Evolutionary conservation across 2,329 filamentous ascomycete species (phyloP).

Genomic region (Nemania bipapillata): DNA sequence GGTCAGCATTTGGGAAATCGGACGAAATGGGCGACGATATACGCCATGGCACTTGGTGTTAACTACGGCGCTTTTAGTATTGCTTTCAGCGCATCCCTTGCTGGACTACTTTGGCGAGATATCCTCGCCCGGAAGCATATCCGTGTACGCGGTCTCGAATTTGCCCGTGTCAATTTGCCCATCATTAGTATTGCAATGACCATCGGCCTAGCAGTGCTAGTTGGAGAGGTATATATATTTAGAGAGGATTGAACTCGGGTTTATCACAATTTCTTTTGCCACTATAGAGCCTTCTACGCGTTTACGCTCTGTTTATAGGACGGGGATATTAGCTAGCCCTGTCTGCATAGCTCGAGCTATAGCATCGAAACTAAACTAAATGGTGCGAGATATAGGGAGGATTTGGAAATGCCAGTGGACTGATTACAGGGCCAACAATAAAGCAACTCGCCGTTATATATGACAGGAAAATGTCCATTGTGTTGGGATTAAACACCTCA

Average conservation of each 20-base stretch:
- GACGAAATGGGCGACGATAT: constrained; percentile 78
- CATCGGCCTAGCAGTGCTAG: constrained; percentile 64
- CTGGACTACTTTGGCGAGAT: constrained; percentile 77
- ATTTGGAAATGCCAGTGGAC: not conserved
- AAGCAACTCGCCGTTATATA: not conserved
- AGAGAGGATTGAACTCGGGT: constrained; percentile 25
- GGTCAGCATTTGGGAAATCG: constrained; percentile 66
- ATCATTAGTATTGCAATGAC: constrained; percentile 75
- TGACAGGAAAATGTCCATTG: not conserved
- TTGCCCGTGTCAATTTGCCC: constrained; percentile 74
- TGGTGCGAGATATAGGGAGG: not conserved
- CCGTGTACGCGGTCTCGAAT: constrained; percentile 69
- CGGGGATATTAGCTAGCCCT: not conserved
- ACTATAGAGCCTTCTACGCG: not conserved
- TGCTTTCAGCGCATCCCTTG: constrained; percentile 76
- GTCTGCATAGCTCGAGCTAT: not conserved
- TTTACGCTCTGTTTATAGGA: not conserved
- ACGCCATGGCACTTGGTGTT: constrained; percentile 78
- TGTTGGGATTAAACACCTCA: not conserved
- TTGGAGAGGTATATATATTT: constrained; percentile 68
- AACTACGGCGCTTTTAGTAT: constrained; percentile 80
- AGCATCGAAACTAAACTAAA: not conserved
- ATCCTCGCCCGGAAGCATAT: constrained; percentile 77
- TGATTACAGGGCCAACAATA: not conserved
- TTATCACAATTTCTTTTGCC: constrained; percentile 5